Evolutionary conservation across 2,329 filamentous ascomycete species (phyloP), one percentile per base, ranked within the genome.

Genomic region (Cryoendolithus antarcticus): DNA sequence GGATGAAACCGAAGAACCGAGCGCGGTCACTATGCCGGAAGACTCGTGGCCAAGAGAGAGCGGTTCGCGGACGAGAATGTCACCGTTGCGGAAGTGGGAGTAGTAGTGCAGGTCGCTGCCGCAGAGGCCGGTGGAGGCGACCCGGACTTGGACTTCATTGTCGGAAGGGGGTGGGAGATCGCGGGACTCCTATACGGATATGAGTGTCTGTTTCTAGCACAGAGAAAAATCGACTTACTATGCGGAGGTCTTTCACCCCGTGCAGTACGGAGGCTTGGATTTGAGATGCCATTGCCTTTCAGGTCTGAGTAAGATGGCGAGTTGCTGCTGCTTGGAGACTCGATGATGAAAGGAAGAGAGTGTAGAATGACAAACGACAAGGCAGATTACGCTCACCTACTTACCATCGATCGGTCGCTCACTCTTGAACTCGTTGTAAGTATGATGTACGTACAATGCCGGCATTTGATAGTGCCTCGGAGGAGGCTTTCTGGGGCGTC

Each of bases 71-170:
- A 93, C 77, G 43, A 88, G 72, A 55, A 86, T 93, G 68, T 84
- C 77, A 58, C 86, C 86, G 62, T 93, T 93, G 56, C 81, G 78
- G 55, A 84, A 85, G 61, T 93, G 82, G 47, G 74, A 69, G 73
- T 85, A 93, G 76, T 93, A 94, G 70, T 94, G 80, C 4, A 80
- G 69, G 58, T 84, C 79, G 37, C 74, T 79, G 54, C 79, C 79
- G 59, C 79, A 83, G 54, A 84, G 75, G 21, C 78, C 78, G 4
- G 79, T 83, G 48, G 73, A 70, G 45, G 71, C 72, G 46, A 83
- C 69, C 45, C 71, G 67, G 45, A 83, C 61, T 61, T 82, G 73
- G 38, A 83, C 69, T 56, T 82, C 76, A 45, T 62, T 57, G 21
- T 63, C 55, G 31, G 56, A 53, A 9, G 73, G 74, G 9, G 64